Base-by-base conservation (phyloP, 139 green algal species). In the Chlorella sp. region DNA sequence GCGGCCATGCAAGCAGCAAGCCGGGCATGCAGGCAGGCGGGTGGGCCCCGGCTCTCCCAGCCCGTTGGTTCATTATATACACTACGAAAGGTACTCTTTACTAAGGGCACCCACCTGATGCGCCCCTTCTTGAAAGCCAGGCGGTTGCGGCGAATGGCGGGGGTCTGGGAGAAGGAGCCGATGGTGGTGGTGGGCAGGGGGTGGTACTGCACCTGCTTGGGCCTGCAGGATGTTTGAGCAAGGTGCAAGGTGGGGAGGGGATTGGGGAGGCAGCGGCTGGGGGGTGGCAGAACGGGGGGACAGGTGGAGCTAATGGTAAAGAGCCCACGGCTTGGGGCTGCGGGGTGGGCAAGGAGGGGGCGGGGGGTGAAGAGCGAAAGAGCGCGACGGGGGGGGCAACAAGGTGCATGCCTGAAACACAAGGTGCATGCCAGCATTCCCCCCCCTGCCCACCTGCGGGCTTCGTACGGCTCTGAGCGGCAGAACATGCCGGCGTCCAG, bases 141-240 rank as follows among this genome's bases (percentile, higher is more conserved):
- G 48, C 95, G 92, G 24, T 79, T 91, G 64, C 86, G 73, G 85
- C 95, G 93, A 66, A 97, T 94, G 86, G 95, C 95, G 48, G 92
- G 60, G 3, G 97, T 99, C 94, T 99, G 97, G 28, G 97, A 97
- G 94, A 99, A 99, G 79, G 94, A 97, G 83, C 97, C 97, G 85
- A 99, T 97, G 90, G 95, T 97, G 83, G 96, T 97, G 86, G 97
- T 99, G 82, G 97, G 96, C 93, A 98, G 97, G 34, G 92, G 77
- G 0, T 85, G 95, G 53, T 87, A 93, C 86, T 91, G 36, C 85
- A 95, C 90, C 94, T 98, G 96, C 92, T 91, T 89, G 36, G 77
- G 42, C 40, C 96, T 88, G 84, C 68, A 69, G 39, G 57, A 21
- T 24, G 78, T 11, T 2, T 12, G 30, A 42, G 32, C 5, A 1